Conservation (phyloP, 306 rosid genomes). For the Coriaria nepalensis region DNA sequence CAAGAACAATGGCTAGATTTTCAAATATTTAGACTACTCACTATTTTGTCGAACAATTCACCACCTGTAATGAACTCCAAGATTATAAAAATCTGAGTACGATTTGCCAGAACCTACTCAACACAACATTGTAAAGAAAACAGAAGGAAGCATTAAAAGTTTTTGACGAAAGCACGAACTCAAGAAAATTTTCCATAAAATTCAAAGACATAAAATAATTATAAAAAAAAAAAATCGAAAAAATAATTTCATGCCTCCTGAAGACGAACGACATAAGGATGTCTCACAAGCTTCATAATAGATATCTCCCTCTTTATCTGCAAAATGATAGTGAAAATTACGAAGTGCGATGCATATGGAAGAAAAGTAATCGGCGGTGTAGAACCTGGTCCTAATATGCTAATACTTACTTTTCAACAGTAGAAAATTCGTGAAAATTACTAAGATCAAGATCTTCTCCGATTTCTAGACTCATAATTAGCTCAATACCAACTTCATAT, state of each 20-base stretch:
- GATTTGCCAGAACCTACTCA: slow-evolving; percentile 73
- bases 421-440: background rate
- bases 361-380: background rate
- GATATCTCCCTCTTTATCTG: slow-evolving; percentile 88
- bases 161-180: background rate
- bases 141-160: slow-evolving; percentile 6
- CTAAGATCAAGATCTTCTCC: too few relatives aligned
- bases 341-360: background rate
- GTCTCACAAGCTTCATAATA: slow-evolving; percentile 86
- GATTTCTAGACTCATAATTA: too few relatives aligned
- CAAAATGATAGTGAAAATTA: slow-evolving; percentile 14
- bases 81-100: slow-evolving; percentile 78
- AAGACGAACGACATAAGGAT: slow-evolving; percentile 74
- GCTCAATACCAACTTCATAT: too few relatives aligned
- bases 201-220: background rate
- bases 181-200: background rate
- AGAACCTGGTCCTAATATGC: background rate
- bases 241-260: slow-evolving; percentile 48
- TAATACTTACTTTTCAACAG: background rate
- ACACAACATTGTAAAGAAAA: slow-evolving; percentile 11
- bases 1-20: slow-evolving; percentile 1
- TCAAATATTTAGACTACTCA: slow-evolving; percentile 29
- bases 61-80: slow-evolving; percentile 94
- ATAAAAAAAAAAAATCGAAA: background rate
- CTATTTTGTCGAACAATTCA: slow-evolving; percentile 87